These are phyloP conservation scores for Biscogniauxia mediterranea DNA, from an alignment of 2,329 filamentous ascomycete species.

Conservation along the genomic window DNA sequence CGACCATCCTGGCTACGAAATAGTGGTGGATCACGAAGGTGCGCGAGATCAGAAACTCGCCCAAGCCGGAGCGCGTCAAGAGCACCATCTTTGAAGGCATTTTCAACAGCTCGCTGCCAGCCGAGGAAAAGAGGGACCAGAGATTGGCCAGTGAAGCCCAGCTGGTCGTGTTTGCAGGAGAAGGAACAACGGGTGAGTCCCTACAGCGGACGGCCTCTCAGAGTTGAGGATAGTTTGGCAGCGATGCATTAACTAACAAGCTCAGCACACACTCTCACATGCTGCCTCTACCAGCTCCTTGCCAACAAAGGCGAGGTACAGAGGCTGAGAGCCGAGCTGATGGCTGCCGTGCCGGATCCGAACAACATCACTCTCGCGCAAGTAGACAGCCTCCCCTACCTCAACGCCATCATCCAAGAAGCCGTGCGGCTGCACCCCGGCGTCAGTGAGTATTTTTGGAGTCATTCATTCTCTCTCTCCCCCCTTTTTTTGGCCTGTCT, in stretches of 20 bases:
- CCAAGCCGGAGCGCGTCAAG: slow-evolving; percentile 10
- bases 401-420: slow-evolving; percentile 35
- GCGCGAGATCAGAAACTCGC: slow-evolving; percentile 13
- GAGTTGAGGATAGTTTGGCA: too few relatives aligned
- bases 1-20: too few relatives aligned
- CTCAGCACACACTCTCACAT: too few relatives aligned
- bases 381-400: slow-evolving; percentile 31
- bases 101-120: slow-evolving; percentile 10
- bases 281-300: too few relatives aligned
- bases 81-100: slow-evolving; percentile 27
- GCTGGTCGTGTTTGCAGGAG: slow-evolving; percentile 10
- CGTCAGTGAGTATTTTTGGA: too few relatives aligned
- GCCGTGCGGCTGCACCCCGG: slow-evolving; percentile 39
- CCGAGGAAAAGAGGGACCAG: slow-evolving; percentile 14
- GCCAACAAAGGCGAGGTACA: too few relatives aligned
- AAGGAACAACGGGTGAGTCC: slow-evolving; percentile 13
- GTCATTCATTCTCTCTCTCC: too few relatives aligned
- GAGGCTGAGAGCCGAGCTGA: too few relatives aligned
- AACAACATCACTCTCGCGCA: slow-evolving; percentile 14
- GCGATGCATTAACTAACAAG: too few relatives aligned
- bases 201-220: too few relatives aligned
- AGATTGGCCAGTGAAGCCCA: slow-evolving; percentile 17
- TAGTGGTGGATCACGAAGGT: slow-evolving; percentile 20
- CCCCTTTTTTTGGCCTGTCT: too few relatives aligned
- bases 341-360: too few relatives aligned